These are phyloP conservation scores for Gossypium gossypioides DNA, from an alignment of 441 rosid species.

Conservation along the genomic window DNA sequence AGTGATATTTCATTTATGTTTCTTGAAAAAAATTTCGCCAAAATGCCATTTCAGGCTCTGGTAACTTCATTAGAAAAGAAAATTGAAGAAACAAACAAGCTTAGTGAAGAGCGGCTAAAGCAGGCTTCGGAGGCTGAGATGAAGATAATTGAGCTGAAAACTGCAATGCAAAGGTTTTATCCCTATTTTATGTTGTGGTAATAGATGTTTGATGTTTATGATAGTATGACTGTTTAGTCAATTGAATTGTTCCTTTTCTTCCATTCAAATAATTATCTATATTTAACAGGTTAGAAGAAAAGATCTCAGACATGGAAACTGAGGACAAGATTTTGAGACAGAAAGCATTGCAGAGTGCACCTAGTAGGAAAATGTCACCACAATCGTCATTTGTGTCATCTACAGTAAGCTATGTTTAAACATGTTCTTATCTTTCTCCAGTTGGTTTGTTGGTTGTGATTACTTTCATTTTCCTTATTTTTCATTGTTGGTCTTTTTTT, in stretches of 20 bases:
- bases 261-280: constrained; percentile 12
- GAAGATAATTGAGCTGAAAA: constrained; percentile 74
- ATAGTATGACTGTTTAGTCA: constrained; percentile 5
- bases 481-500: constrained; percentile 7
- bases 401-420: constrained; percentile 33
- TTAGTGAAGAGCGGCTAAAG: constrained; percentile 72
- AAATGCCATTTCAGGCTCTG: constrained; percentile 40
- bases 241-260: constrained; percentile 9
- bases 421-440: neutral
- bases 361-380: constrained; percentile 40
- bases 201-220: constrained; percentile 2
- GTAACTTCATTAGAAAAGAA: constrained; percentile 62
- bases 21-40: constrained; percentile 8
- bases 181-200: neutral
- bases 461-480: constrained; percentile 18
- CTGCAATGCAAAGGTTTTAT: constrained; percentile 68
- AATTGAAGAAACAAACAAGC: constrained; percentile 62
- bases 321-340: constrained; percentile 56
- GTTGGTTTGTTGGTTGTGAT: constrained; percentile 3
- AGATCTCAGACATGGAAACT: constrained; percentile 69
- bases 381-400: constrained; percentile 30
- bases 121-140: constrained; percentile 72
- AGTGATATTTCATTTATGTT: neutral
- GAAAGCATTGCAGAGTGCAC: constrained; percentile 44
- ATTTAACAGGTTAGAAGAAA: constrained; percentile 69